Percentiles rank a stretch among this genome's conserved stretches.
Evolutionary conservation across 2,329 filamentous ascomycete species (phyloP).

Genomic region (Colletotrichum godetiae): DNA sequence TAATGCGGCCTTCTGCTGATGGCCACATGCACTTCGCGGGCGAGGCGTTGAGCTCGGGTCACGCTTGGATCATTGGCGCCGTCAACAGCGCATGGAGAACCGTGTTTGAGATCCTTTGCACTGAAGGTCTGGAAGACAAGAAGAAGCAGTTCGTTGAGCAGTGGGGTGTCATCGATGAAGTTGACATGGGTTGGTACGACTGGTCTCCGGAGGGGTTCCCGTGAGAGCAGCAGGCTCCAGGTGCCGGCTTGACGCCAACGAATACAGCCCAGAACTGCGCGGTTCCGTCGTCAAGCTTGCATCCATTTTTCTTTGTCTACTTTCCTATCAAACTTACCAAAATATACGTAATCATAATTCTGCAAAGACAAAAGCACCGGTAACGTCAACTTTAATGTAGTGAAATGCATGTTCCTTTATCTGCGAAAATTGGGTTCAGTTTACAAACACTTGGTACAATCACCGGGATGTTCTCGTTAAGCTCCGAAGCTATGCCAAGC

Average conservation of each 20-base stretch:
- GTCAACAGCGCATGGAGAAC: constrained; percentile 41
- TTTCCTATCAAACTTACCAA: neutral
- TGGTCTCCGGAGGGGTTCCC: constrained; percentile 33
- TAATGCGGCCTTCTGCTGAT: constrained; percentile 39
- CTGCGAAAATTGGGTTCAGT: neutral
- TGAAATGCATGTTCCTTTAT: neutral
- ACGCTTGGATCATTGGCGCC: constrained; percentile 42
- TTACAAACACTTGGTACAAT: too few relatives aligned
- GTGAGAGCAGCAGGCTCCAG: too few relatives aligned
- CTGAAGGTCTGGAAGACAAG: constrained; percentile 37
- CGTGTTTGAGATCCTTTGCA: constrained; percentile 37
- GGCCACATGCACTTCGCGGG: constrained; percentile 41
- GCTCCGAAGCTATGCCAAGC: neutral
- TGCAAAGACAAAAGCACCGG: neutral
- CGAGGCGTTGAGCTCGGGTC: constrained; percentile 41
- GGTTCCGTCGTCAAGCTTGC: neutral
- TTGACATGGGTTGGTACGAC: constrained; percentile 40
- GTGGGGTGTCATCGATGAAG: constrained; percentile 38
- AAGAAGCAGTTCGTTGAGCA: constrained; percentile 35
- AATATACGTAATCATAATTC: neutral
- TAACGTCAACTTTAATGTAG: neutral
- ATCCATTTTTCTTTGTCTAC: neutral
- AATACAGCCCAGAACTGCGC: neutral
- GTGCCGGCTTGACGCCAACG: neutral
- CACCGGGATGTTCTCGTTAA: neutral